Evolutionary conservation across 345 rosid species (phyloP).

Genomic region (Populus euphratica): DNA sequence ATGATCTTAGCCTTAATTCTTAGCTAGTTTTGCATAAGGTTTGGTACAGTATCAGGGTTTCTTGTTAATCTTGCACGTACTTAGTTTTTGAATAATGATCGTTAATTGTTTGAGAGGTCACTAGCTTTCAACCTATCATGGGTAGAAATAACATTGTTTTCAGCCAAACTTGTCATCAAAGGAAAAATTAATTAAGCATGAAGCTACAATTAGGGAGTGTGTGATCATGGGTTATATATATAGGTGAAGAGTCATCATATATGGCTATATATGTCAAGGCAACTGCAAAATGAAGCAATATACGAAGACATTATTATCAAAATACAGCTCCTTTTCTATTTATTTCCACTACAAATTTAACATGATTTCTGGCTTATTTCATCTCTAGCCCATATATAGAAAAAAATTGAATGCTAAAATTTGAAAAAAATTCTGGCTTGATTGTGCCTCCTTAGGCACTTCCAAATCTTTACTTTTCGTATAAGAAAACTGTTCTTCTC

Average conservation of each 20-base stretch:
- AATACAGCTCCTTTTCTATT: neutral
- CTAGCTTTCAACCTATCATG: neutral
- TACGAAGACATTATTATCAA: neutral
- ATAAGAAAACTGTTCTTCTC: neutral
- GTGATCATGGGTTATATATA: neutral
- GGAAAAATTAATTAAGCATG: neutral
- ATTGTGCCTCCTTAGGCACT: neutral
- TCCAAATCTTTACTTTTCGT: neutral
- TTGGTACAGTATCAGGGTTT: neutral
- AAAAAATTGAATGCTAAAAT: neutral
- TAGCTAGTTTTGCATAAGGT: neutral
- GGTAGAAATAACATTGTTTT: neutral
- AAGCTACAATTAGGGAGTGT: neutral
- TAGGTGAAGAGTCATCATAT: slow-evolving; percentile 24
- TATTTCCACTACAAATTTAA: neutral
- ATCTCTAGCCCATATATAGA: neutral
- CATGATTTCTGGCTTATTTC: neutral
- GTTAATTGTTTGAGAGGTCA: neutral
- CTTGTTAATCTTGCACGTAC: neutral
- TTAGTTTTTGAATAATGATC: neutral
- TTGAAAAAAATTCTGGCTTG: too few relatives aligned
- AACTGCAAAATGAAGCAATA: slow-evolving; percentile 7
- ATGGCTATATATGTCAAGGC: neutral
- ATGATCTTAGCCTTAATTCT: neutral
- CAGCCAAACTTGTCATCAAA: slow-evolving; percentile 28